Percentiles rank a stretch among this genome's conserved stretches.
phyloP scores from a whole-genome alignment of 2,329 filamentous ascomycete species.

The Pezizomycotina sp. region DNA sequence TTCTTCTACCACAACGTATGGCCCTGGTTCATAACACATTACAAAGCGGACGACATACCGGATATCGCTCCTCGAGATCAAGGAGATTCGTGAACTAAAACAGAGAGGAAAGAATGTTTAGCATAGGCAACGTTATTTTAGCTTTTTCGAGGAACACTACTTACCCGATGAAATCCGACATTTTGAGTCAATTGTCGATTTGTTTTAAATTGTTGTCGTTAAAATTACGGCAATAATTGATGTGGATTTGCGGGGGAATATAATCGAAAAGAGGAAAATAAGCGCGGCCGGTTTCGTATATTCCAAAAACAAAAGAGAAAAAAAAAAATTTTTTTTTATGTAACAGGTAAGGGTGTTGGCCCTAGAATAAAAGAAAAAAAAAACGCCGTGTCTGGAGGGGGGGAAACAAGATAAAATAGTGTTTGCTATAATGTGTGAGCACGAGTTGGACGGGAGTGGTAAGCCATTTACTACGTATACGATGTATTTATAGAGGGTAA shows the following conservation, averaged over 20 bases:
- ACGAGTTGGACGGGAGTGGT: too few relatives aligned
- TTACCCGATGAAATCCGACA: constrained; percentile 47
- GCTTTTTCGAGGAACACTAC: too few relatives aligned
- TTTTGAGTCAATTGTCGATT: constrained; percentile 25
- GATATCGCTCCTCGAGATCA: constrained; percentile 95
- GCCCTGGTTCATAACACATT: too few relatives aligned
- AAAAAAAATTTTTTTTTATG: constrained; percentile 2
- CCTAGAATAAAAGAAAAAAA: too few relatives aligned
- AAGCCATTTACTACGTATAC: too few relatives aligned
- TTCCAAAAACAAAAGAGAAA: too few relatives aligned
- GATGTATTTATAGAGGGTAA: too few relatives aligned
- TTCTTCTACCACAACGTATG: too few relatives aligned
- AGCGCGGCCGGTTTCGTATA: constrained; percentile 2
- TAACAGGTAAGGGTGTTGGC: constrained; percentile 23
- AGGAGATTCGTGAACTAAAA: constrained; percentile 71
- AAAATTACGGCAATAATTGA: not conserved
- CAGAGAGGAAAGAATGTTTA: constrained; percentile 11
- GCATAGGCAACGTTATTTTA: constrained; percentile 25
- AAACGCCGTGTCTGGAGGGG: too few relatives aligned
- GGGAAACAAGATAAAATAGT: too few relatives aligned
- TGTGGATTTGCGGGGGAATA: not conserved
- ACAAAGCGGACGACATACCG: constrained; percentile 64
- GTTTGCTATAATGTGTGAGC: too few relatives aligned
- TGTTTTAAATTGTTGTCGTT: not conserved
- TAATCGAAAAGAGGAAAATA: constrained; percentile 1